Conservation (phyloP, 352 stramenopile genomes). For the Saprolegnia diclina region DNA sequence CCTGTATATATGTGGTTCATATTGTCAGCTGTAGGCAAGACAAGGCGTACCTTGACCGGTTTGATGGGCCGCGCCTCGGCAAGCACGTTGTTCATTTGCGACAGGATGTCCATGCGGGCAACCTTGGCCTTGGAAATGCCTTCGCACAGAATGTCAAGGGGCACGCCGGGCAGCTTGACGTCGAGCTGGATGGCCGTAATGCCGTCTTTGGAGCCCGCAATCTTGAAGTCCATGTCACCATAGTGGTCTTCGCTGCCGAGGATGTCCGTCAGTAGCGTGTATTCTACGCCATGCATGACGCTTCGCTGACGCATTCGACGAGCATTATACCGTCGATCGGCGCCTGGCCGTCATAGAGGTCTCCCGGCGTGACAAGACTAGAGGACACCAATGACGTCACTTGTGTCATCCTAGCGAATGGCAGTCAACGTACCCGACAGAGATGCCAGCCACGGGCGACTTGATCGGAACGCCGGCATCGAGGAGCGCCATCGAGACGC, state of each 20-base stretch:
- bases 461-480: constrained; percentile 95
- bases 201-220: constrained; percentile 83
- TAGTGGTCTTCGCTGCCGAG: constrained; percentile 96
- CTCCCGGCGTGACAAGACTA: constrained; percentile 55
- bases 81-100: constrained; percentile 76
- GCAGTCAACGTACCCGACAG: constrained; percentile 76
- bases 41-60: constrained; percentile 31
- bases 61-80: constrained; percentile 45
- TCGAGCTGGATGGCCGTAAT: constrained; percentile 97
- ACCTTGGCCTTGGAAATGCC: constrained; percentile 81
- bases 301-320: no score
- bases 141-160: constrained; percentile 75
- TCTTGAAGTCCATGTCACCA: constrained; percentile 99
- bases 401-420: constrained; percentile 28
- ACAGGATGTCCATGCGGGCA: constrained; percentile 71
- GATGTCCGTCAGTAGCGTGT: constrained; percentile 95
- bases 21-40: background rate
- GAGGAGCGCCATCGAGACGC: constrained; percentile 94
- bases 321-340: constrained; percentile 36
- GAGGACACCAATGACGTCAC: no score
- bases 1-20: background rate
- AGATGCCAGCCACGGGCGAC: constrained; percentile 92
- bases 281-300: constrained; percentile 35
- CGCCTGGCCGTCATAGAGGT: constrained; percentile 60
- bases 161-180: constrained; percentile 90